Base-by-base conservation (phyloP, 1,284 basidiomycete genomes). In the Coniferiporia weirii region DNA sequence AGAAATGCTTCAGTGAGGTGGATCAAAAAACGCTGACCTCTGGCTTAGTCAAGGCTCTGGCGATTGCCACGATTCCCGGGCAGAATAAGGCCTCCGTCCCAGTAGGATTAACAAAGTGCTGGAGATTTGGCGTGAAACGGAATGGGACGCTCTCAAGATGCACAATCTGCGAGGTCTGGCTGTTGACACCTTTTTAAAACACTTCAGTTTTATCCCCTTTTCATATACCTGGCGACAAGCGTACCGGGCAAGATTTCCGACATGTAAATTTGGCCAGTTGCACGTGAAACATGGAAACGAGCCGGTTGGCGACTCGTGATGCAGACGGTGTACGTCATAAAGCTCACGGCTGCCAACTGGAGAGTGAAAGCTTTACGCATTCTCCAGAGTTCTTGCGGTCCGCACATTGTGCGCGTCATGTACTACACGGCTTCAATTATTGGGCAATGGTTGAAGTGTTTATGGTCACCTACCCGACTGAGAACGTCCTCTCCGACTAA, bases 301-400 rank as follows among this genome's bases (percentile, higher is more conserved):
- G 83, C 79, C 0, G 96, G 96, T 5, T 85, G 77, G 47, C 97
- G 87, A 67, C 89, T 91, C 51, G 89, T 89, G 54, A 99, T 80
- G 66, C 87, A 92, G 65, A 98, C 83, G 46, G 91, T 78, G 70
- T 92, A 98, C 7, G 95, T 97, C 80, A 97, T 88, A 79, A 99
- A 99, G 67, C 91, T 91, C 45, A 84, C 85, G 0, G 92, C 82
- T 0, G 97, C 93, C 47, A 93, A 80, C 70, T 99, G 95, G 47
- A 91, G 74, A 9, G 95, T 89, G 72, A 99, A 98, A 72, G 98
- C 94, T 76, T 98, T 99, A 64, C 97, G 86, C 85, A 98, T 93
- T 63, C 93, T 83, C 95, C 96, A 99, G 4, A 99, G 79, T 66
- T 97, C 94, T 61, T 85, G 84, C 1, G 96, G 87, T 4, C 82